phyloP scores from a whole-genome alignment of 371 early-diverging fungal species.

The Catenaria anguillulae region DNA sequence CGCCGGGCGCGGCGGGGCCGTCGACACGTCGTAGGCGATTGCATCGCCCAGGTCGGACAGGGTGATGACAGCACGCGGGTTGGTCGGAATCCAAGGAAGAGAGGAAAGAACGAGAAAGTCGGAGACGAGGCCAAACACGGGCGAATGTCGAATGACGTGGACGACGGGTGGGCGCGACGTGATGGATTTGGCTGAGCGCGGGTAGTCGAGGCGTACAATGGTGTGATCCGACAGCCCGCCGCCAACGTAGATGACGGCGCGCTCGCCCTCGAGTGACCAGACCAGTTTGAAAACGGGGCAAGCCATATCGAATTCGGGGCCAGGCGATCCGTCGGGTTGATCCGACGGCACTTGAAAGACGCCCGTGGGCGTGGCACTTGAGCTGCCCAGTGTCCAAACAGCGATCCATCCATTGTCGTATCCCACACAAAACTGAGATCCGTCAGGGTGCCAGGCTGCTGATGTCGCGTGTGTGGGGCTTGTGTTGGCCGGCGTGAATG shows the following conservation, averaged over 20 bases:
- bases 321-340: too few species aligned
- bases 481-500: background rate
- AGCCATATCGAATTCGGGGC: too few species aligned
- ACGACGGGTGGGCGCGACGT: background rate
- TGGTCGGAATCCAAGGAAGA: background rate
- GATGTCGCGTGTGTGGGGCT: background rate
- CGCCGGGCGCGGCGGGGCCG: background rate
- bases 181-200: background rate
- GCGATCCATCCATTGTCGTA: background rate
- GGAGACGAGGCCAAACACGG: background rate
- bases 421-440: background rate
- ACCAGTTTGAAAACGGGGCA: background rate
- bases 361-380: too few species aligned
- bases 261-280: background rate
- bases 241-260: background rate
- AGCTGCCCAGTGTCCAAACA: background rate
- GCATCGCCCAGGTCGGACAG: background rate
- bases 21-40: background rate
- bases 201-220: background rate
- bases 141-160: background rate
- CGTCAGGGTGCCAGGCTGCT: background rate
- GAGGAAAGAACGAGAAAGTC: background rate
- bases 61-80: background rate
- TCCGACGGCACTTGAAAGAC: background rate
- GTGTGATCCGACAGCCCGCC: background rate